These are phyloP conservation scores for Pseudogymnoascus pannorum DNA, from an alignment of 2,329 filamentous ascomycete genomes.

Conservation along the genomic window DNA sequence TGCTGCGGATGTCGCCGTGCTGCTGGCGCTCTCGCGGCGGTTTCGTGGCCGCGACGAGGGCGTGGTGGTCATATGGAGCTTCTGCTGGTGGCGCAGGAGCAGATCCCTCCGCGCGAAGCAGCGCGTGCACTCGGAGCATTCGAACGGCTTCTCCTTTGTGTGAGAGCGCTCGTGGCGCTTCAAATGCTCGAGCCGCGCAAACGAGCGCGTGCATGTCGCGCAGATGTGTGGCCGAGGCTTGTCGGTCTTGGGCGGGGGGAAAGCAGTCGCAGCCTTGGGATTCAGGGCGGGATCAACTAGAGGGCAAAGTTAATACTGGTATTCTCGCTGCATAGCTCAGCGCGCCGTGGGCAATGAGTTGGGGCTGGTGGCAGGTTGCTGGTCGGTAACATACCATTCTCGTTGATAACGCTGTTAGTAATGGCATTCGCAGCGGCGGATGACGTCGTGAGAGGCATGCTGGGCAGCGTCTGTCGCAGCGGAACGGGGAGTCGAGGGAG, in stretches of 20 bases:
- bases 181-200: constrained; percentile 89
- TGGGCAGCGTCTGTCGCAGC: not conserved
- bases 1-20: constrained; percentile 56
- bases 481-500: not conserved
- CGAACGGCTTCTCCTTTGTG: constrained; percentile 95
- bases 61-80: constrained; percentile 88
- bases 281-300: constrained; percentile 10
- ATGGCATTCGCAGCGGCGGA: constrained; percentile 20
- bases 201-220: constrained; percentile 81
- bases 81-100: constrained; percentile 92
- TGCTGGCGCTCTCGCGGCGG: constrained; percentile 79
- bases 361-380: not conserved
- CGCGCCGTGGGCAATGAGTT: constrained; percentile 10
- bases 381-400: constrained; percentile 23
- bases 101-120: constrained; percentile 94
- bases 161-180: constrained; percentile 98
- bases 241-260: constrained; percentile 87
- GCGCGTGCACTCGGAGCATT: constrained; percentile 87
- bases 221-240: constrained; percentile 95
- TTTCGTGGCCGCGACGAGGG: constrained; percentile 81
- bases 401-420: constrained; percentile 22
- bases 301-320: not conserved
- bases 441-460: constrained; percentile 27
- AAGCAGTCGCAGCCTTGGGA: constrained; percentile 24
- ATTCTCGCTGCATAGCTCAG: constrained; percentile 7